These are phyloP conservation scores for Jamesozyma jinghongensis DNA, from an alignment of 805 yeast genomes.

Conservation along the genomic window DNA sequence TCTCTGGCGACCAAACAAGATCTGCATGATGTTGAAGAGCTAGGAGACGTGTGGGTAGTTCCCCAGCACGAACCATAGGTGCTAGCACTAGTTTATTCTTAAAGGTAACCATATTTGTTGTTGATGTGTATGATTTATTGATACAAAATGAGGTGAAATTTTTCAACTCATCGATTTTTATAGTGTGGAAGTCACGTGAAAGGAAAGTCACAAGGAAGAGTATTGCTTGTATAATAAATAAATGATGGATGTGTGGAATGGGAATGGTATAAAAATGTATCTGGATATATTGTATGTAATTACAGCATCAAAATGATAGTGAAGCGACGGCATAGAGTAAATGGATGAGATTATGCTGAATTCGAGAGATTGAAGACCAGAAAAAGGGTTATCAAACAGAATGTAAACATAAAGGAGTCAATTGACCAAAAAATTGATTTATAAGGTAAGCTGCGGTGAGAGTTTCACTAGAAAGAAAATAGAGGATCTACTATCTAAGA, in stretches of 20 bases:
- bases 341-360: no score
- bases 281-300: no score
- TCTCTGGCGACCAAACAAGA: slow-evolving; percentile 93
- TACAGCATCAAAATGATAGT: no score
- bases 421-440: no score
- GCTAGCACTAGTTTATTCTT: slow-evolving; percentile 76
- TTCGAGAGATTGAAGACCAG: no score
- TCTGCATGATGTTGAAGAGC: slow-evolving; percentile 85
- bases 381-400: no score
- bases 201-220: neutral
- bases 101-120: neutral
- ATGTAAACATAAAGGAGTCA: no score
- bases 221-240: neutral
- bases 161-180: neutral
- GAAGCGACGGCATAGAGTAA: no score
- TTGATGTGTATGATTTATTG: neutral
- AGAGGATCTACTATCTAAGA: no score
- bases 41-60: slow-evolving; percentile 77
- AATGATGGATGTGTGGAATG: neutral
- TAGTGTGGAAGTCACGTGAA: neutral
- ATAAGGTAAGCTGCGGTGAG: no score
- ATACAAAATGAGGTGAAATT: neutral
- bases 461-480: no score
- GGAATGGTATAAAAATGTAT: no score
- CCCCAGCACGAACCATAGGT: slow-evolving; percentile 96